phyloP scores from a whole-genome alignment of 768 basidiomycete species.

The Sarcodon sp. region DNA sequence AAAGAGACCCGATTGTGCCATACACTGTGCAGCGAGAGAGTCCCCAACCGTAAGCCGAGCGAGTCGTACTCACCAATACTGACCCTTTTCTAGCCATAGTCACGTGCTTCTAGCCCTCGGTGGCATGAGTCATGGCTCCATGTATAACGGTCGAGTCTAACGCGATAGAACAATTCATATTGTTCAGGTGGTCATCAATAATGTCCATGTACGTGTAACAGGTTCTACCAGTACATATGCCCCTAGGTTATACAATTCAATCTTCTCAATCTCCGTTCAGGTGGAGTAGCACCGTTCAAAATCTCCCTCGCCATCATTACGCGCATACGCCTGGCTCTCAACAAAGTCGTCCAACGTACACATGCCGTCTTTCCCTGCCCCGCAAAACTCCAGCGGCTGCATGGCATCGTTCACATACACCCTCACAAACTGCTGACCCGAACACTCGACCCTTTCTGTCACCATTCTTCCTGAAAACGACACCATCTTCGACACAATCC shows the following conservation, averaged over 20 bases:
- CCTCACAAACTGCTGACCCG: slow-evolving; percentile 34
- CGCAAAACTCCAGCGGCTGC: slow-evolving; percentile 51
- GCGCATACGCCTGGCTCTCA: slow-evolving; percentile 56
- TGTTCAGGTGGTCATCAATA: too few species aligned
- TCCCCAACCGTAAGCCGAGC: too few species aligned
- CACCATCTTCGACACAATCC: slow-evolving; percentile 47
- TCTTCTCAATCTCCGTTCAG: too few species aligned
- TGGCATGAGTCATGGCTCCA: too few species aligned
- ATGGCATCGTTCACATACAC: slow-evolving; percentile 71
- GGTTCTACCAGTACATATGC: too few species aligned
- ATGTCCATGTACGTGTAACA: too few species aligned
- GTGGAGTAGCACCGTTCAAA: slow-evolving; percentile 40
- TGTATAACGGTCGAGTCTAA: too few species aligned
- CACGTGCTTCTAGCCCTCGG: too few species aligned
- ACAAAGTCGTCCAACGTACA: slow-evolving; percentile 59
- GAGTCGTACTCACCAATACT: too few species aligned
- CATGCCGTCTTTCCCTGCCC: slow-evolving; percentile 35
- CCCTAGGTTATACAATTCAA: too few species aligned
- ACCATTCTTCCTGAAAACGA: slow-evolving; percentile 71
- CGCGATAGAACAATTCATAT: too few species aligned
- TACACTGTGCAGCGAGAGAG: background rate
- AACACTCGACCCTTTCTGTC: slow-evolving; percentile 53
- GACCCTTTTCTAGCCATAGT: too few species aligned
- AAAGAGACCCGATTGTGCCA: slow-evolving; percentile 14
- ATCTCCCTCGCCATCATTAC: slow-evolving; percentile 56